A percentile compares a stretch with the other conserved stretches of the same genome.
Conservation (phyloP, 805 yeast species). For the Teunomyces cretensis region DNA sequence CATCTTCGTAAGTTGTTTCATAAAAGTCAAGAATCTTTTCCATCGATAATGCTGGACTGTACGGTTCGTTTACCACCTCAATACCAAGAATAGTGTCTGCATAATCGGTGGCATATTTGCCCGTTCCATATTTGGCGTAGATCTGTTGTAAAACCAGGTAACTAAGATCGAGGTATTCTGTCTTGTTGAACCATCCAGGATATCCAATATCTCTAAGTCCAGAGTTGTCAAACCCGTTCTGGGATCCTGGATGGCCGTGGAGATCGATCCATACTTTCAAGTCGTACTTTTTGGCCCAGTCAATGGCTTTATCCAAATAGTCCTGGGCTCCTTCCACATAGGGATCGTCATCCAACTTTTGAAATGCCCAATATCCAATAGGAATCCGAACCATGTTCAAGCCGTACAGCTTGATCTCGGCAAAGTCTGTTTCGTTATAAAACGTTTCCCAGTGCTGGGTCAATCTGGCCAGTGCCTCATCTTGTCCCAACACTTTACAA, state of each 20-base stretch:
- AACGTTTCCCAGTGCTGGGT: constrained; percentile 57
- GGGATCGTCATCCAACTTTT: constrained; percentile 50
- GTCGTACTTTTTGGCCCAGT: constrained; percentile 62
- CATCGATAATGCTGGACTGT: constrained; percentile 23
- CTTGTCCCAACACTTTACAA: constrained; percentile 49
- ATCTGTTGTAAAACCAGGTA: constrained; percentile 33
- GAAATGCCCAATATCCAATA: constrained; percentile 80
- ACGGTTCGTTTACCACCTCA: constrained; percentile 43
- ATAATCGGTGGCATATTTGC: constrained; percentile 18
- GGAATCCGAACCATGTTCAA: constrained; percentile 75
- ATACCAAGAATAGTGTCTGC: constrained; percentile 38
- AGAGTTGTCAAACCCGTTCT: constrained; percentile 83
- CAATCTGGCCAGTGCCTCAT: constrained; percentile 42
- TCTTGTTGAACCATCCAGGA: constrained; percentile 35
- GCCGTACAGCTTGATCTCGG: constrained; percentile 49
- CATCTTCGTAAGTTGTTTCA: constrained; percentile 28
- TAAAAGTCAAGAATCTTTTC: constrained; percentile 28
- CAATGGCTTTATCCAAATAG: constrained; percentile 62
- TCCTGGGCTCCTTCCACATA: constrained; percentile 65
- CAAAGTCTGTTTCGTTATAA: constrained; percentile 59
- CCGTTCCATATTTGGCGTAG: constrained; percentile 35
- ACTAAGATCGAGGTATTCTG: constrained; percentile 28
- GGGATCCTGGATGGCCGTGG: constrained; percentile 84
- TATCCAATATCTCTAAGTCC: constrained; percentile 54
- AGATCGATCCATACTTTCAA: constrained; percentile 73